Evolutionary conservation across 306 rosid species (phyloP).

Genomic region (Delonix regia): DNA sequence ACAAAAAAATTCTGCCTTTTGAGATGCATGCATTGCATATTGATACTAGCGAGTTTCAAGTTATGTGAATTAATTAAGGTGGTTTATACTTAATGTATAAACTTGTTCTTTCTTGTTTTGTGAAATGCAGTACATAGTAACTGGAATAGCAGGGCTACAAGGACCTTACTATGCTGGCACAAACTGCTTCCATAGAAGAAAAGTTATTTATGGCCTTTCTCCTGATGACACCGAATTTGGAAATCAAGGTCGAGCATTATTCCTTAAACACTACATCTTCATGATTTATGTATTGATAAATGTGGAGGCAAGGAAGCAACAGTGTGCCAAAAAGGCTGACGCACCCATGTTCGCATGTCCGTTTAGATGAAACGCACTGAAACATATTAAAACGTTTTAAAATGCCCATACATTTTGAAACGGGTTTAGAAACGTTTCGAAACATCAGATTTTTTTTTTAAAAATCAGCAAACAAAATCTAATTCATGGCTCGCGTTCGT

Average conservation of each 20-base stretch:
- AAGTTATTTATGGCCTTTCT: constrained; percentile 56
- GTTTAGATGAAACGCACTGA: too few relatives aligned
- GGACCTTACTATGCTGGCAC: constrained; percentile 54
- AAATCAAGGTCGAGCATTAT: constrained; percentile 20
- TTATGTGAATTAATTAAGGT: too few relatives aligned
- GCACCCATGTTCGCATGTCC: too few relatives aligned
- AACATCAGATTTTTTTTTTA: too few relatives aligned
- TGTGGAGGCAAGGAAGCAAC: too few relatives aligned
- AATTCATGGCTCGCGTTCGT: too few relatives aligned
- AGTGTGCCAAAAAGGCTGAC: too few relatives aligned
- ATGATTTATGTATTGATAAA: neutral
- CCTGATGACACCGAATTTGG: constrained; percentile 24
- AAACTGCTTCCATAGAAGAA: constrained; percentile 55
- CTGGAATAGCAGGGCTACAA: constrained; percentile 54
- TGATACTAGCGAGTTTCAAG: neutral
- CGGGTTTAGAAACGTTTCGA: too few relatives aligned
- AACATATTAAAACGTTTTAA: too few relatives aligned
- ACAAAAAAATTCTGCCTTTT: neutral
- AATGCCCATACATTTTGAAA: too few relatives aligned
- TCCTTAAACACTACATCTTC: neutral
- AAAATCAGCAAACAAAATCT: too few relatives aligned
- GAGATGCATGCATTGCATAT: neutral
- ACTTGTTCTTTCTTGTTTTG: neutral
- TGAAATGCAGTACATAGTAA: constrained; percentile 31
- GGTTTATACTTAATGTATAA: neutral